Evolutionary conservation across 257 asterid species (phyloP).

Genomic region (Solanum bukasovii): DNA sequence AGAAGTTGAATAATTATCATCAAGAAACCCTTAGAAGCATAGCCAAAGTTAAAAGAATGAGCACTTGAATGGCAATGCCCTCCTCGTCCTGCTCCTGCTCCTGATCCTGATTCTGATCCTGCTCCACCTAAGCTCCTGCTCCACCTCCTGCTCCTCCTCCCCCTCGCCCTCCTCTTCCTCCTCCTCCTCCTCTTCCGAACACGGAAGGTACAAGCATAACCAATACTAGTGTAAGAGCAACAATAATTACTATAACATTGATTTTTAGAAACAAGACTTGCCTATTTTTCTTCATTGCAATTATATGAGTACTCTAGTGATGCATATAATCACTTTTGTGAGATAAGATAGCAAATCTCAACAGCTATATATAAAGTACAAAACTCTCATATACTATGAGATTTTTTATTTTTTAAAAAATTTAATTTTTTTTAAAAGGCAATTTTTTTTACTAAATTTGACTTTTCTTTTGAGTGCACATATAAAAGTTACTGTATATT

Average conservation of each 20-base stretch:
- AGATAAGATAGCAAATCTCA: background rate
- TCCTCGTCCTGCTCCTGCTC: background rate
- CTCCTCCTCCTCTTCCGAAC: background rate
- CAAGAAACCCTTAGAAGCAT: background rate
- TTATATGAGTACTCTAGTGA: background rate
- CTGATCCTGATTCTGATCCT: background rate
- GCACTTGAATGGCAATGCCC: background rate
- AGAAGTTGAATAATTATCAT: background rate
- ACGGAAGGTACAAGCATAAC: background rate
- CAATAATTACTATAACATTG: background rate
- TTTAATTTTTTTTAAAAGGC: too few relatives aligned
- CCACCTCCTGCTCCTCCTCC: background rate
- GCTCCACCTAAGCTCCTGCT: background rate
- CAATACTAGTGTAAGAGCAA: too few relatives aligned
- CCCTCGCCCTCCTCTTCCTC: rapidly evolving
- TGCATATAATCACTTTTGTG: background rate
- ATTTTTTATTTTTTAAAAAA: too few relatives aligned
- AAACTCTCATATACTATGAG: background rate
- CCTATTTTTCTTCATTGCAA: background rate
- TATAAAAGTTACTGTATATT: background rate
- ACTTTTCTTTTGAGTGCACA: background rate
- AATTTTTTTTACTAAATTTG: background rate
- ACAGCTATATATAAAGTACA: background rate
- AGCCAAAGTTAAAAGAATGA: background rate
- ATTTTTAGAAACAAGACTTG: background rate